These are phyloP conservation scores for Penicillium sp. DNA, from an alignment of 2,329 filamentous ascomycete genomes.

Conservation along the genomic window DNA sequence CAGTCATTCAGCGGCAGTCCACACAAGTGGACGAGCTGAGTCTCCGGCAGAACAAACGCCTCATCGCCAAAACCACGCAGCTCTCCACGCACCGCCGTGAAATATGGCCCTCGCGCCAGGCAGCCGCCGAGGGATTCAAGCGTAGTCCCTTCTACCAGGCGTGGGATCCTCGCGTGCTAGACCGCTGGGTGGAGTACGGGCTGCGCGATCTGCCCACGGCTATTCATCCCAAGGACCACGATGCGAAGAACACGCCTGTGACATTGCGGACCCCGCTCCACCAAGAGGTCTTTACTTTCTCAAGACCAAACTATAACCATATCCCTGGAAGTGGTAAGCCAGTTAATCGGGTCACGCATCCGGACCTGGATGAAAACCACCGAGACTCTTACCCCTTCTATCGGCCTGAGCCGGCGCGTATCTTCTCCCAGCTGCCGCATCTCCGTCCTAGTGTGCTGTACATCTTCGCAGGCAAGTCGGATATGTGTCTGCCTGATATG, in stretches of 20 bases:
- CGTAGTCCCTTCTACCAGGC: constrained; percentile 68
- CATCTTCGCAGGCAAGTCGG: constrained; percentile 42
- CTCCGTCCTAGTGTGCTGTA: constrained; percentile 46
- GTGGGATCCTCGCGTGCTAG: constrained; percentile 78
- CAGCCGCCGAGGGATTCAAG: constrained; percentile 62
- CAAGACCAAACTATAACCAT: constrained; percentile 54
- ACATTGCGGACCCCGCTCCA: constrained; percentile 75
- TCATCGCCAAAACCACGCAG: constrained; percentile 37
- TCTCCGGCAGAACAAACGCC: constrained; percentile 19
- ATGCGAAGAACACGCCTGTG: constrained; percentile 45
- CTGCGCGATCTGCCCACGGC: constrained; percentile 67
- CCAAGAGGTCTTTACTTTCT: constrained; percentile 65
- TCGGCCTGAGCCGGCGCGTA: constrained; percentile 37
- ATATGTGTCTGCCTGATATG: constrained; percentile 37
- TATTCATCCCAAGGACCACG: constrained; percentile 27
- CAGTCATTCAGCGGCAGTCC: constrained; percentile 60
- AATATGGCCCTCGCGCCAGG: constrained; percentile 69
- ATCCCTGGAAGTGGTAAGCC: constrained; percentile 42
- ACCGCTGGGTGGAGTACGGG: constrained; percentile 67
- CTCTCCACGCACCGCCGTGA: constrained; percentile 70
- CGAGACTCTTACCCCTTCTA: constrained; percentile 40
- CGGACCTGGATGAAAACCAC: constrained; percentile 41
- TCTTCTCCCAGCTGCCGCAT: constrained; percentile 39
- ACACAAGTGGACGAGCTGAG: constrained; percentile 33
- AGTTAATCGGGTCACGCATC: constrained; percentile 41